Conservation (phyloP, 2,329 filamentous ascomycete genomes). For the Hymenoscyphus salicellus region DNA sequence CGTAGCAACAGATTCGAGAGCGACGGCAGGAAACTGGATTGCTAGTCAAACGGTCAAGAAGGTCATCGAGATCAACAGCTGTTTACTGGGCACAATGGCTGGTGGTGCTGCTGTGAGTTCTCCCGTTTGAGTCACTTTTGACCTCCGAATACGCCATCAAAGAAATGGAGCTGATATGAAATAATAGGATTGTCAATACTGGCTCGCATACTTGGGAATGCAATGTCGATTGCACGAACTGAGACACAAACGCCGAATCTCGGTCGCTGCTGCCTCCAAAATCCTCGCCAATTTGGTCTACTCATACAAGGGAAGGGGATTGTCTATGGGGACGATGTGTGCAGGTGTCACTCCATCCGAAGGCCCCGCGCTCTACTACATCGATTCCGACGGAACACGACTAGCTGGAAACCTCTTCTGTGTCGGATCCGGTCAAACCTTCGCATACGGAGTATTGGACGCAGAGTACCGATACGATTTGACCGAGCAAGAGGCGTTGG, state of each 20-base stretch:
- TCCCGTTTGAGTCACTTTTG: not conserved
- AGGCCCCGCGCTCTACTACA: conserved; percentile 97
- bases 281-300: conserved; percentile 98
- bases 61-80: conserved; percentile 97
- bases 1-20: conserved; percentile 94
- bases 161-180: conserved; percentile 11
- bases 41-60: conserved; percentile 99
- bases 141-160: not conserved
- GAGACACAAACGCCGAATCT: conserved; percentile 97
- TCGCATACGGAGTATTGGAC: conserved; percentile 96
- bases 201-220: conserved; percentile 97
- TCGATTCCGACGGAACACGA: conserved; percentile 93
- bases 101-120: conserved; percentile 80
- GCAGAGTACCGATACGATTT: conserved; percentile 92
- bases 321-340: conserved; percentile 99
- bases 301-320: conserved; percentile 96
- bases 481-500: conserved; percentile 80
- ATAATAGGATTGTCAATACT: conserved; percentile 90
- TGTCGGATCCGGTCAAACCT: conserved; percentile 96
- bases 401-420: conserved; percentile 95
- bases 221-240: conserved; percentile 99
- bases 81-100: conserved; percentile 94
- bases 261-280: conserved; percentile 94
- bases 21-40: conserved; percentile 98
- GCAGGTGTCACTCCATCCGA: conserved; percentile 93